Evolutionary conservation across 768 basidiomycete species (phyloP).

Genomic region (Tulasnella sp.): DNA sequence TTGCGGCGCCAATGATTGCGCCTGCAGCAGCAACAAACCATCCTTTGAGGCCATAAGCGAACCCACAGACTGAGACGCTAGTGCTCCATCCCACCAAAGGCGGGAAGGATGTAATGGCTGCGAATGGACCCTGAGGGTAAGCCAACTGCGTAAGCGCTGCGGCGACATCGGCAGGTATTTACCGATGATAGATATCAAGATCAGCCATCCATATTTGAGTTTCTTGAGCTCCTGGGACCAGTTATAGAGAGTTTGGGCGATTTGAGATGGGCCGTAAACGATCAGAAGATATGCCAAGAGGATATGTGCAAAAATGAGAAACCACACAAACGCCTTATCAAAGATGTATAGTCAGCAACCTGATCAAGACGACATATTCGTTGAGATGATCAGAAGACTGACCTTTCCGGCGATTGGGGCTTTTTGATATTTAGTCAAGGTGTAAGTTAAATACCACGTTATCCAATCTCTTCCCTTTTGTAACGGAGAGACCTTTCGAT

Average conservation of each 20-base stretch:
- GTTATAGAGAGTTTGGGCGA: slow-evolving; percentile 62
- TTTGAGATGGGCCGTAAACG: slow-evolving; percentile 46
- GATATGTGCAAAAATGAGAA: slow-evolving; percentile 44
- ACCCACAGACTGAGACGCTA: slow-evolving; percentile 54
- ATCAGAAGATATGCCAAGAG: slow-evolving; percentile 31
- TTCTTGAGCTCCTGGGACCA: slow-evolving; percentile 46
- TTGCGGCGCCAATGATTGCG: slow-evolving; percentile 49
- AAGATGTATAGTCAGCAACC: no score
- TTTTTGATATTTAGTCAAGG: neutral
- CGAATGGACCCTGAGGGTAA: neutral
- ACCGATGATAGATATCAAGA: slow-evolving; percentile 43
- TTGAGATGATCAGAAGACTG: neutral
- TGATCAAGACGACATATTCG: no score
- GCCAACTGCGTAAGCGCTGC: neutral
- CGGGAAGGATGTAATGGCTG: slow-evolving; percentile 32
- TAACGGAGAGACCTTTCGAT: neutral
- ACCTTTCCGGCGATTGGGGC: slow-evolving; percentile 2
- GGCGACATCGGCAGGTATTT: slow-evolving; percentile 20
- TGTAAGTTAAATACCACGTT: no score
- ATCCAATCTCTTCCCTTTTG: neutral
- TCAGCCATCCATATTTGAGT: slow-evolving; percentile 48
- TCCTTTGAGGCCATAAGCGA: slow-evolving; percentile 71
- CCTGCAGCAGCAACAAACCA: slow-evolving; percentile 49
- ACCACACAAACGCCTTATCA: slow-evolving; percentile 54
- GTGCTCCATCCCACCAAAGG: slow-evolving; percentile 59